Conservation (phyloP, 2,329 filamentous ascomycete species). For the Hypomyces perniciosus region DNA sequence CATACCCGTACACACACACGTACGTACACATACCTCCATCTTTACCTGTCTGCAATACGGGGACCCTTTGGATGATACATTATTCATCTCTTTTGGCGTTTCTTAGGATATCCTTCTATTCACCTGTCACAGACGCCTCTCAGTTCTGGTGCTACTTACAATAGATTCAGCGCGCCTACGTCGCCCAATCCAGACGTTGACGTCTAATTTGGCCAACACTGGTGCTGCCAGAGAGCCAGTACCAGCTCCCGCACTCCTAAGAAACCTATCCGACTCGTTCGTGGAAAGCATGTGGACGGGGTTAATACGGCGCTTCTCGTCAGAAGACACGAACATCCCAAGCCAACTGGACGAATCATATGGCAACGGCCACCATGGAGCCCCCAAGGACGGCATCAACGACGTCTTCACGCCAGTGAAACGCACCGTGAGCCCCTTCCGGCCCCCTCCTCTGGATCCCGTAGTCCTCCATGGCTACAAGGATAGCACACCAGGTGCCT, state of each 20-base stretch:
- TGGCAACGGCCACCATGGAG: conserved; percentile 12
- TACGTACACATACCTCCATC: no score
- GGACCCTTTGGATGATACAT: no score
- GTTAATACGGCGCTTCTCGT: conserved; percentile 61
- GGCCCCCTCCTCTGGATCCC: conserved; percentile 82
- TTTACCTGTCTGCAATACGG: no score
- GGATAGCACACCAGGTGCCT: conserved; percentile 50
- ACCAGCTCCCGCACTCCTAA: background rate
- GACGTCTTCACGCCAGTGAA: conserved; percentile 47
- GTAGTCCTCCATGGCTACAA: conserved; percentile 64
- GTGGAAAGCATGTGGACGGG: conserved; percentile 47
- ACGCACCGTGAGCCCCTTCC: conserved; percentile 70
- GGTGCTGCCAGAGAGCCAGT: background rate
- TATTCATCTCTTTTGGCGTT: no score
- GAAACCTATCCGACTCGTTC: conserved; percentile 5
- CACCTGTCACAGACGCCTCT: no score
- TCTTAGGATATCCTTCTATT: no score
- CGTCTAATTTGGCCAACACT: background rate
- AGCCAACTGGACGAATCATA: conserved; percentile 24
- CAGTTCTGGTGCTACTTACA: no score
- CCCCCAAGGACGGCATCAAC: conserved; percentile 42
- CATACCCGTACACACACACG: no score
- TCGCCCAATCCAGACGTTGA: no score
- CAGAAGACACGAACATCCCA: conserved; percentile 34
- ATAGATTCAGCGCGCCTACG: no score